A percentile compares a stretch with the other conserved stretches of the same genome.
These are phyloP conservation scores for Kalanchoe fedtschenkoi DNA, from an alignment of 164 flowering plant genomes.

Conservation along the genomic window DNA sequence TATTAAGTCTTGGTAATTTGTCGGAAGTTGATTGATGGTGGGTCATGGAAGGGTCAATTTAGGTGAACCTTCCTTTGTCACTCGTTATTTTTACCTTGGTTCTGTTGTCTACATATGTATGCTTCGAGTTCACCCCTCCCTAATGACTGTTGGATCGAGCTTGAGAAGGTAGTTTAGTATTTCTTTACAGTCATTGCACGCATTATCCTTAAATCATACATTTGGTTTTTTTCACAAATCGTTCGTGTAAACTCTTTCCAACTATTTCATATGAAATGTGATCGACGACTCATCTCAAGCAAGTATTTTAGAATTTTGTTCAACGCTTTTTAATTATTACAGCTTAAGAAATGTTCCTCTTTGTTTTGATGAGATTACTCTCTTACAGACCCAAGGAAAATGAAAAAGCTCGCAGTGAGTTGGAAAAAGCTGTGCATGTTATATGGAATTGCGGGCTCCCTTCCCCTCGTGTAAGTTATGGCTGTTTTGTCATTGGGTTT, in stretches of 20 bases:
- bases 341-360: background rate
- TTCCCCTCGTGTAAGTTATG: slow-evolving; percentile 70
- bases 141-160: background rate
- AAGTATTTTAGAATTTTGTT: background rate
- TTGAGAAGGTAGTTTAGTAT: background rate
- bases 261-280: background rate
- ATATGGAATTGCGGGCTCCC: slow-evolving; percentile 92
- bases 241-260: background rate
- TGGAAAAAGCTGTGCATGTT: slow-evolving; percentile 78
- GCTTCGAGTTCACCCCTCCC: background rate
- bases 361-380: background rate
- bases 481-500: background rate
- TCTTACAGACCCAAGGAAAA: slow-evolving; percentile 63
- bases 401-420: slow-evolving; percentile 43
- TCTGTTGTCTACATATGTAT: background rate
- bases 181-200: background rate
- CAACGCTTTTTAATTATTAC: background rate
- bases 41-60: background rate
- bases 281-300: background rate
- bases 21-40: background rate
- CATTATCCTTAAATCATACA: no score
- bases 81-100: background rate
- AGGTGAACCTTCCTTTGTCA: background rate
- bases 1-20: background rate
- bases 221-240: no score